Conservation (phyloP, 2,329 filamentous ascomycete species). For the Fusarium compactum region DNA sequence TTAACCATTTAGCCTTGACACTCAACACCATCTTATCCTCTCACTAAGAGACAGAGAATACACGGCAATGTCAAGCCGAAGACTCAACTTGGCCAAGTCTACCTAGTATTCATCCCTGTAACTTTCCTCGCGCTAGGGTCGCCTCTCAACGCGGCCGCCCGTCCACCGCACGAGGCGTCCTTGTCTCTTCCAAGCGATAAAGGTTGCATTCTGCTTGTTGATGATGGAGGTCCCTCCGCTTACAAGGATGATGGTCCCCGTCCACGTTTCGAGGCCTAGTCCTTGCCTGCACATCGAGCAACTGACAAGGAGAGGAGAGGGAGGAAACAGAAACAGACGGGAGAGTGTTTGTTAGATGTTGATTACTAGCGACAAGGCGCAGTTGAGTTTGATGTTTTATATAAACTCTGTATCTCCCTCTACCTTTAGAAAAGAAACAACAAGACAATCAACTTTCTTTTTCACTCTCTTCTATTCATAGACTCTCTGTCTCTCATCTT, state of each 20-base stretch:
- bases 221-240: conserved; percentile 4
- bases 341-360: conserved; percentile 11
- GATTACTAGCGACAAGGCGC: not conserved
- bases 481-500: conserved; percentile 1
- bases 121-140: conserved; percentile 36
- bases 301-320: not conserved
- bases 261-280: conserved; percentile 31
- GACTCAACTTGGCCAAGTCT: not conserved
- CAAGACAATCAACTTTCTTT: not conserved
- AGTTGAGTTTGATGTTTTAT: conserved; percentile 15
- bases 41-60: not conserved
- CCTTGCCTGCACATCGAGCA: conserved; percentile 14
- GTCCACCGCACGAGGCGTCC: conserved; percentile 27
- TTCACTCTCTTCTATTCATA: conserved; percentile 22
- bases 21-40: not conserved
- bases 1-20: conserved; percentile 3
- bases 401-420: conserved; percentile 29
- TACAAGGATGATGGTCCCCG: conserved; percentile 21
- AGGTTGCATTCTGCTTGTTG: not conserved
- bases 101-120: not conserved
- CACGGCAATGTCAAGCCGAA: conserved; percentile 25
- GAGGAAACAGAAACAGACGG: conserved; percentile 10
- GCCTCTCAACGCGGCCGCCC: conserved; percentile 39
- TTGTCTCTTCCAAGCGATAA: conserved; percentile 24
- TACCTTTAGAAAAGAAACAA: not conserved